Base-by-base conservation (phyloP, 2,329 filamentous ascomycete genomes). In the Clathrospora elynae region DNA sequence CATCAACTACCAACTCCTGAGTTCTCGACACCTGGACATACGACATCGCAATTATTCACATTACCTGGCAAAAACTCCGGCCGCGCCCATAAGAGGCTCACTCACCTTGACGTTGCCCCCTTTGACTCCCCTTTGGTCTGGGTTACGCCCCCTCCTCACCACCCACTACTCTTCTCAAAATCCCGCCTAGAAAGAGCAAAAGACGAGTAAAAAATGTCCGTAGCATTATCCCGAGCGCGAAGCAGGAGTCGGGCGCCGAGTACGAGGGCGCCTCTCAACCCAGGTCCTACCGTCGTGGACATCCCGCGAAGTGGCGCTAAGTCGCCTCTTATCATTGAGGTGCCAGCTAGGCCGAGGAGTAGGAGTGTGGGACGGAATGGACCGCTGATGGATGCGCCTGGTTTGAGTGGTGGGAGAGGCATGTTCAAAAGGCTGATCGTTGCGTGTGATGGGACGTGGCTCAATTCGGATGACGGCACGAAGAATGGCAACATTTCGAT, bases 401-500 rank as follows among this genome's bases (percentile, higher is more conserved):
- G 66, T 14, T 43, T 69, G 26, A 69, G 66, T 25, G 62, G 66
- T 9, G 66, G 66, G 23, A 55, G 66, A 46, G 66, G 66, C 24
- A 69, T 69, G 66, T 69, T 69, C 49, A 72, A 72, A 51, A 62
- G 68, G 39, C 42, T 72, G 34, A 69, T 72, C 38, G 68, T 72
- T 30, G 68, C 68, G 18, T 71, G 68, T 53, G 69, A 72, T 53
- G 69, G 69, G 52, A 74, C 75, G n/a, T 78, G 75, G 75, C 60
- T 76, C 32, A 75, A 78, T 52, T 73, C 74, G 6, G 75, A 77
- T 46, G 72, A 72, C 37, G 72, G 72, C 30, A 70, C 67, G 42
- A 59, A 73, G n/a, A 74, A 73, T 40, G 71, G 71, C 4, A 67
- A 72, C 38, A 49, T 77, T 4, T 57, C 67, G 3, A 69, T 75